Conservation (phyloP, 768 basidiomycete species). For the Termitomyces eurrhizus region DNA sequence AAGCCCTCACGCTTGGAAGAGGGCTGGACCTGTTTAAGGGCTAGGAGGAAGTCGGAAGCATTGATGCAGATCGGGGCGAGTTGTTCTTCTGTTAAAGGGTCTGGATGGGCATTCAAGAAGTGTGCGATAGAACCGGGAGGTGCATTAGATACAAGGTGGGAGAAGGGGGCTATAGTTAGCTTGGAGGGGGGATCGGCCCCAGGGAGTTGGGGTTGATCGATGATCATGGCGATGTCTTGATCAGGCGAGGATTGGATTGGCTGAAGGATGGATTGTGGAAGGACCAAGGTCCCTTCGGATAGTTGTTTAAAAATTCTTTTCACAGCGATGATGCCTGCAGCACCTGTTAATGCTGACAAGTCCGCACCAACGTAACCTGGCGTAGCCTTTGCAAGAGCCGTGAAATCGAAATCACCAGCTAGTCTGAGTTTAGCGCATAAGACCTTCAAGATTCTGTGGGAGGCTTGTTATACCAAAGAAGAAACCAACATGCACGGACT, state of each 20-base stretch:
- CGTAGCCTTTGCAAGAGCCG: constrained; percentile 82
- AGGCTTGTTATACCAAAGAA: background rate
- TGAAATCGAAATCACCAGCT: constrained; percentile 86
- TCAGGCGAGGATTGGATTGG: constrained; percentile 15
- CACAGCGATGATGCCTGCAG: constrained; percentile 93
- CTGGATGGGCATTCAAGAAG: constrained; percentile 86
- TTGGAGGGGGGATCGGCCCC: constrained; percentile 2
- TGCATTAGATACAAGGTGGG: constrained; percentile 33
- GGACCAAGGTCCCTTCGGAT: constrained; percentile 58
- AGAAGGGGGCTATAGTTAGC: constrained; percentile 9
- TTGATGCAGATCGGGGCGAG: constrained; percentile 82
- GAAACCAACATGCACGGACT: background rate
- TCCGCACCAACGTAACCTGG: constrained; percentile 99
- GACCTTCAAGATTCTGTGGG: constrained; percentile 73
- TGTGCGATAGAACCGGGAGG: constrained; percentile 69
- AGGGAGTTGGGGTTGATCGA: constrained; percentile 29
- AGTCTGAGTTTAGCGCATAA: constrained; percentile 81
- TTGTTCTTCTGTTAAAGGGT: constrained; percentile 71
- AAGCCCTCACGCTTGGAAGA: constrained; percentile 98
- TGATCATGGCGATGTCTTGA: constrained; percentile 39
- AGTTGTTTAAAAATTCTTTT: constrained; percentile 90
- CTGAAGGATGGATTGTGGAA: constrained; percentile 38
- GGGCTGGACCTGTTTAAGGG: constrained; percentile 89
- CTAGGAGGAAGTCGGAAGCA: constrained; percentile 71
- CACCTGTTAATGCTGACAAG: constrained; percentile 83